Percentiles rank a stretch among this genome's conserved stretches.
These are phyloP conservation scores for Clonostachys byssicola DNA, from an alignment of 2,329 filamentous ascomycete species.

Conservation along the genomic window DNA sequence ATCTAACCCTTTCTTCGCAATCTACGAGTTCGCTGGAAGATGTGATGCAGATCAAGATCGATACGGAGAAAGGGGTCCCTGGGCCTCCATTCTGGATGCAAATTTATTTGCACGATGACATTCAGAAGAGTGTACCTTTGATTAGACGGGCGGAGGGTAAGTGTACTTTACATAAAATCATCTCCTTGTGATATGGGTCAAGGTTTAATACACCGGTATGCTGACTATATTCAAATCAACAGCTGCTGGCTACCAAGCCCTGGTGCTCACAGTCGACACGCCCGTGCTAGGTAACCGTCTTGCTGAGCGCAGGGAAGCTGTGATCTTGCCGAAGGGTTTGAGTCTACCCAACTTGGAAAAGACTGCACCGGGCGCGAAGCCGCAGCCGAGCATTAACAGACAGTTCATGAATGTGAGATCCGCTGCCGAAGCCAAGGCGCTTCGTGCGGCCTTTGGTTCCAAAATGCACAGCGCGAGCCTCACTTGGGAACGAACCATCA, in stretches of 20 bases:
- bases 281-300: constrained; percentile 19
- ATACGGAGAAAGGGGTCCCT: not conserved
- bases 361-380: constrained; percentile 2
- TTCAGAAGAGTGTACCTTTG: constrained; percentile 9
- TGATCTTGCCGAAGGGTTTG: constrained; percentile 11
- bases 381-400: constrained; percentile 3
- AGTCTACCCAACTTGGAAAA: constrained; percentile 11
- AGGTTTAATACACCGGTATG: not conserved
- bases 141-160: constrained; percentile 14
- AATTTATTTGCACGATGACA: constrained; percentile 5
- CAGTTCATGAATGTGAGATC: constrained; percentile 11
- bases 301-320: constrained; percentile 15
- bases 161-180: no score
- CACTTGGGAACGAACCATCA: constrained; percentile 12
- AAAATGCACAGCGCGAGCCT: constrained; percentile 10
- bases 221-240: not conserved
- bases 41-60: not conserved
- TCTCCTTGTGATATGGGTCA: not conserved
- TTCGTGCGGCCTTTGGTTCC: constrained; percentile 6
- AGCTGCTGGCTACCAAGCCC: constrained; percentile 17
- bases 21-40: constrained; percentile 1
- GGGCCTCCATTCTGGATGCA: constrained; percentile 28
- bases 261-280: constrained; percentile 20
- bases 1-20: constrained; percentile 1
- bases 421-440: constrained; percentile 8